Base-by-base conservation (phyloP, 805 yeast species). In the Candida methanosorbosa region DNA sequence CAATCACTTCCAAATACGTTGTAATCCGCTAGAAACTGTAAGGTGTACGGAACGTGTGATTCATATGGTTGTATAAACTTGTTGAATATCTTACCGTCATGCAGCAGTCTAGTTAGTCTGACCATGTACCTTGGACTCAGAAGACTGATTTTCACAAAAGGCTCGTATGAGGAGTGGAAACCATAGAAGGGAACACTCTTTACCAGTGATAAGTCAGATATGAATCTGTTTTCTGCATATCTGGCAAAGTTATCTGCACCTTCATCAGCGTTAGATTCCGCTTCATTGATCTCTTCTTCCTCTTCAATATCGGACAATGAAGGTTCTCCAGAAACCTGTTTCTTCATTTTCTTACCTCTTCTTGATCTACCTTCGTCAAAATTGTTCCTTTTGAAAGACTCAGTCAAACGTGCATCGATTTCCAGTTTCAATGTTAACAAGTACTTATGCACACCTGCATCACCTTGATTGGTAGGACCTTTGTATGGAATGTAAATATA, bases 121-220 rank as follows among this genome's bases (percentile, higher is more conserved):
- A 71, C 59, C 15, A 65, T 57, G 44, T 75, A 72, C 4, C 70
- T 50, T 0, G 95, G 92, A 39, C 78, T 75, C 9, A 80, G 49
- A 11, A 87, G 50, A 32, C 75, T 70, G 2, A 92, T 70, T 54
- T 86, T 87, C 46, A 82, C 71, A 48, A 73, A 81, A 1, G 71
- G 57, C n/a, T 63, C 46, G 60, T 75, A 71, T 0, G 86, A 86
- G 3, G 73, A 65, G 43, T 75, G 75, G 52, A 70, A 90, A 0
- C 97, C 97, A 52, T 92, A 92, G 32, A 88, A 80, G 0, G 94
- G 90, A 0, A 73, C 64, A 0, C 81, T 96, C 41, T 76, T 75
- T 35, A 94, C 81, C 0, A 84, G 39, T 0, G 77, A 64, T 0
- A 82, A 68, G 35, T 72, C 68, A 0, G 86, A 78, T 28, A 82